Conservation (phyloP, 371 early-diverging fungal genomes). For the Saksenaea oblongispora region DNA sequence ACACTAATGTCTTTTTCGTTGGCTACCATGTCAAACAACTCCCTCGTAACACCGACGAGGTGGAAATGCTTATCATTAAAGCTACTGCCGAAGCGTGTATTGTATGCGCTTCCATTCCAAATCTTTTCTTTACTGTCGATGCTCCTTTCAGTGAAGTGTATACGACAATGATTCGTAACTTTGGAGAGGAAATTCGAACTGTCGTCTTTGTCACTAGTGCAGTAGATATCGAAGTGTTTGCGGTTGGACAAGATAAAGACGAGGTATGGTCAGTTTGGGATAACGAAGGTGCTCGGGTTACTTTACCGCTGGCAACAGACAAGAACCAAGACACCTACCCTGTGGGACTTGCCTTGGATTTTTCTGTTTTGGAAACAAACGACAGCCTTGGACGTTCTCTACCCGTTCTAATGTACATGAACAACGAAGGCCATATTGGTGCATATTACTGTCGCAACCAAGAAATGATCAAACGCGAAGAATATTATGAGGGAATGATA, state of each 20-base stretch:
- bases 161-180: background rate
- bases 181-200: conserved; percentile 7
- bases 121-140: background rate
- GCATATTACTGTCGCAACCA: conserved; percentile 2
- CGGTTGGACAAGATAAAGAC: conserved; percentile 9
- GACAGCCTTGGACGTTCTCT: background rate
- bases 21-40: background rate
- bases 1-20: background rate
- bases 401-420: conserved; percentile 1
- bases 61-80: background rate
- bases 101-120: background rate
- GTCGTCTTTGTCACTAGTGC: conserved; percentile 9
- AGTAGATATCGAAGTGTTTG: conserved; percentile 2
- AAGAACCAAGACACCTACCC: conserved; percentile 10
- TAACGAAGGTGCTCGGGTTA: conserved; percentile 8
- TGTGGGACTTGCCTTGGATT: conserved; percentile 12
- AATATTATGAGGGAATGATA: background rate
- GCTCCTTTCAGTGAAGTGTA: background rate
- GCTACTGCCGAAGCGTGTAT: background rate
- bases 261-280: conserved; percentile 14
- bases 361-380: background rate
- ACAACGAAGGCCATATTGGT: conserved; percentile 9
- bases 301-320: conserved; percentile 9
- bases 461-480: background rate
- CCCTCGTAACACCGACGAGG: background rate